phyloP scores from a whole-genome alignment of 2,329 filamentous ascomycete species.

The Hortaea werneckii region DNA sequence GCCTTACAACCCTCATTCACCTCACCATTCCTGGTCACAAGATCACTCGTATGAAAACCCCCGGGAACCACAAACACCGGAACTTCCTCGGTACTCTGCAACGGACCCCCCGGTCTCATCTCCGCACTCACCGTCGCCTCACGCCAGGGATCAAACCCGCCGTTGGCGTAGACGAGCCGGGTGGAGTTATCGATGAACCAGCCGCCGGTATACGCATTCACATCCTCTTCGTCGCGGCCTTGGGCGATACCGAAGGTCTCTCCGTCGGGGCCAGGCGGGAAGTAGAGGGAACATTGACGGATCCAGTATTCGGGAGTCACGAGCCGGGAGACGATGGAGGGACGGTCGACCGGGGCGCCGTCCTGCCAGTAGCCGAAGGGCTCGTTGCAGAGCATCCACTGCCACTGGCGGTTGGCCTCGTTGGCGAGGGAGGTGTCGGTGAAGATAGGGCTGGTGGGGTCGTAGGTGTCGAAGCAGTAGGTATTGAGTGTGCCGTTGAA shows the following conservation, averaged over 20 bases:
- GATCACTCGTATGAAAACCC: constrained; percentile 47
- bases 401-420: constrained; percentile 43
- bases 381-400: constrained; percentile 54
- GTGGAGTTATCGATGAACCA: constrained; percentile 36
- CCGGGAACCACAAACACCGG: constrained; percentile 46
- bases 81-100: constrained; percentile 35
- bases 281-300: constrained; percentile 46
- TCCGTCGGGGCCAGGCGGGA: constrained; percentile 40
- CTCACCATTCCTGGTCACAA: constrained; percentile 36
- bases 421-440: constrained; percentile 42
- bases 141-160: constrained; percentile 51
- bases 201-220: constrained; percentile 47
- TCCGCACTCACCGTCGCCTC: constrained; percentile 40
- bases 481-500: constrained; percentile 33
- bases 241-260: constrained; percentile 40
- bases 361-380: constrained; percentile 50
- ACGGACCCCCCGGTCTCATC: constrained; percentile 45
- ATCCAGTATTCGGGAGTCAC: constrained; percentile 44
- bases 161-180: constrained; percentile 49
- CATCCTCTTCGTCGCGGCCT: constrained; percentile 37
- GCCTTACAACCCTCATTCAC: constrained; percentile 39
- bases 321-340: constrained; percentile 44
- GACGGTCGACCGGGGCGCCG: constrained; percentile 31
- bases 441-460: constrained; percentile 40
- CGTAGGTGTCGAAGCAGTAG: constrained; percentile 46